A percentile compares a stretch with the other conserved stretches of the same genome.
phyloP scores from a whole-genome alignment of 768 basidiomycete species.

The Calvatia gigantea region DNA sequence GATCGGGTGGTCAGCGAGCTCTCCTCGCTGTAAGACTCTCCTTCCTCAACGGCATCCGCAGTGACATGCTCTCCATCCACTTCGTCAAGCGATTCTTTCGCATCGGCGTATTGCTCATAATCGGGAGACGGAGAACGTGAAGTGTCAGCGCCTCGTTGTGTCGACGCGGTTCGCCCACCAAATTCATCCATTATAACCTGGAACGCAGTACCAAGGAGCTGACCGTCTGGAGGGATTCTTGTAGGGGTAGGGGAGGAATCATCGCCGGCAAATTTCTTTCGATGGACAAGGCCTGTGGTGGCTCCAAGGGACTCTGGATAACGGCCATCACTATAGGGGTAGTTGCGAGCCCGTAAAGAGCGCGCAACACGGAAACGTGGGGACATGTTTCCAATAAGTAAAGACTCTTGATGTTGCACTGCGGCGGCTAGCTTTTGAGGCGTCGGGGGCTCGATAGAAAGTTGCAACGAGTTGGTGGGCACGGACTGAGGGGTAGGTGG shows the following conservation, averaged over 20 bases:
- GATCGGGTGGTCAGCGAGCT: not conserved
- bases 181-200: slow-evolving; percentile 11
- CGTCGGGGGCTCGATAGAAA: slow-evolving; percentile 42
- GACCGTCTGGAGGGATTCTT: not conserved
- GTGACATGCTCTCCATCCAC: not conserved
- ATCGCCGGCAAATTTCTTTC: not conserved
- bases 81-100: slow-evolving; percentile 8
- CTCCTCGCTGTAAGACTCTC: slow-evolving; percentile 6
- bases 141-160: not conserved
- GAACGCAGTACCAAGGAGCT: slow-evolving; percentile 5
- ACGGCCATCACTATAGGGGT: slow-evolving; percentile 38
- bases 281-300: not conserved
- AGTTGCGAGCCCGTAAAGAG: slow-evolving; percentile 56
- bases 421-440: slow-evolving; percentile 25
- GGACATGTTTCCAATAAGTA: slow-evolving; percentile 12
- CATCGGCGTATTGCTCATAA: slow-evolving; percentile 7
- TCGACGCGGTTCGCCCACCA: not conserved
- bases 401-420: slow-evolving; percentile 10
- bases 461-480: slow-evolving; percentile 22
- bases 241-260: not conserved
- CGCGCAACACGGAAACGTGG: slow-evolving; percentile 17
- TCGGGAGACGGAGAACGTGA: slow-evolving; percentile 11
- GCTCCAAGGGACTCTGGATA: slow-evolving; percentile 3
- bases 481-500: not conserved
- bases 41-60: not conserved